A percentile compares a stretch with the other conserved stretches of the same genome.
Conservation (phyloP, 306 rosid species). For the Macrotyloma uniflorum region DNA sequence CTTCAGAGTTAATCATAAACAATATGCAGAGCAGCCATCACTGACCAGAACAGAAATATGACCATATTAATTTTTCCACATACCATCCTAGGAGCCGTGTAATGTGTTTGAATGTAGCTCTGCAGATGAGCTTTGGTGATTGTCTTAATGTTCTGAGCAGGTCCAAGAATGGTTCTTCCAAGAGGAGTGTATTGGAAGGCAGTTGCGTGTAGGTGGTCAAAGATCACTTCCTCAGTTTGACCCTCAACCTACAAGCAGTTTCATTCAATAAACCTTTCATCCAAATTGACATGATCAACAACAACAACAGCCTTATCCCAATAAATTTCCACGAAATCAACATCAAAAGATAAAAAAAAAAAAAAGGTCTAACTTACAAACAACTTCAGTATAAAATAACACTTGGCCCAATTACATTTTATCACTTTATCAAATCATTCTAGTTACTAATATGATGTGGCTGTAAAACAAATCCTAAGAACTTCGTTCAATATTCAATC, state of each 20-base stretch:
- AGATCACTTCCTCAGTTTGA: conserved; percentile 91
- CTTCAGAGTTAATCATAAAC: neutral
- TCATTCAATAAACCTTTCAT: neutral
- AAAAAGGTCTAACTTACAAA: neutral
- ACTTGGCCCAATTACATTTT: neutral
- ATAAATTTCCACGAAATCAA: neutral
- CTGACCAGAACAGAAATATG: neutral
- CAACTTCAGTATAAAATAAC: neutral
- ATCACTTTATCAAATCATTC: neutral
- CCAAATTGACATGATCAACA: neutral
- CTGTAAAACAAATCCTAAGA: neutral
- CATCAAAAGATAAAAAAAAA: neutral
- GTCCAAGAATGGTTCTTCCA: conserved; percentile 93
- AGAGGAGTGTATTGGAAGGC: conserved; percentile 94
- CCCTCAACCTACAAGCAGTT: conserved; percentile 74
- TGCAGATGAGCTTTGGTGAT: conserved; percentile 82
- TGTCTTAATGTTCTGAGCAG: conserved; percentile 80
- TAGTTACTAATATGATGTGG: neutral
- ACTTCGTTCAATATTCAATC: neutral
- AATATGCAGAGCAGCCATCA: neutral
- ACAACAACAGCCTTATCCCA: neutral
- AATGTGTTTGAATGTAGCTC: conserved; percentile 81
- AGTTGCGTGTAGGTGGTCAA: conserved; percentile 90
- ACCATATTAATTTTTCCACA: neutral
- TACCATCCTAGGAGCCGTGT: conserved; percentile 96